Conservation (phyloP, 2,329 filamentous ascomycete species). For the Aureobasidium sp. region DNA sequence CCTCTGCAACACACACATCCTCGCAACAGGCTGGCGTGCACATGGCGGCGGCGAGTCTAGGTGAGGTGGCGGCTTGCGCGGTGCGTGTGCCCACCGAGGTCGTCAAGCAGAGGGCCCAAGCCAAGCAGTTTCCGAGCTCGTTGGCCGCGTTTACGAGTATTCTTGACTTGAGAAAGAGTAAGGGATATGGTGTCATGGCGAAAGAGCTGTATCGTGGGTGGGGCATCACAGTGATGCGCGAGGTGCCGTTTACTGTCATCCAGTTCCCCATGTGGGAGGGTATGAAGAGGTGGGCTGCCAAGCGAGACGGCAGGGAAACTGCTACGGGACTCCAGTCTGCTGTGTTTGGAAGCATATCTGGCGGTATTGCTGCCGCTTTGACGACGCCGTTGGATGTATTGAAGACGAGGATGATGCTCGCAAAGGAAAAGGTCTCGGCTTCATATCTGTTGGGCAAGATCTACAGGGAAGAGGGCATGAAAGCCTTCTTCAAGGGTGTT, state of each 20-base stretch:
- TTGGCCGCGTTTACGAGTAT: slow-evolving; percentile 64
- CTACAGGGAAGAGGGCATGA: slow-evolving; percentile 54
- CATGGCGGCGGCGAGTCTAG: slow-evolving; percentile 78
- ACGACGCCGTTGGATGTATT: slow-evolving; percentile 94
- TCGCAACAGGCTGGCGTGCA: slow-evolving; percentile 45
- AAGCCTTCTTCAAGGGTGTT: slow-evolving; percentile 67
- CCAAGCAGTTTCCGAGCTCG: slow-evolving; percentile 68
- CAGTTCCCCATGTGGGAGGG: slow-evolving; percentile 97
- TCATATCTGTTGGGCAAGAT: slow-evolving; percentile 57
- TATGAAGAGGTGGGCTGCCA: slow-evolving; percentile 66
- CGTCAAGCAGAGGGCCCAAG: slow-evolving; percentile 93
- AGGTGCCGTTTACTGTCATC: slow-evolving; percentile 94
- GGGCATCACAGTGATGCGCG: slow-evolving; percentile 84
- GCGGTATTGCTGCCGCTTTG: slow-evolving; percentile 75
- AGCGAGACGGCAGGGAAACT: slow-evolving; percentile 34
- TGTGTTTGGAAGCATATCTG: slow-evolving; percentile 74
- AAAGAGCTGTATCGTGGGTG: slow-evolving; percentile 86
- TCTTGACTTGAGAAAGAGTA: slow-evolving; percentile 35
- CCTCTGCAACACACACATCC: not conserved
- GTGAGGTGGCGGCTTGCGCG: slow-evolving; percentile 86
- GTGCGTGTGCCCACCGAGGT: slow-evolving; percentile 94
- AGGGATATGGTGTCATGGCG: slow-evolving; percentile 55
- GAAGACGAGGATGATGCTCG: slow-evolving; percentile 95
- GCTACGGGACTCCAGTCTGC: slow-evolving; percentile 73
- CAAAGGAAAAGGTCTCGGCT: slow-evolving; percentile 58